These are phyloP conservation scores for Lasiosphaeria miniovina DNA, from an alignment of 495 filamentous ascomycete species.

Conservation along the genomic window DNA sequence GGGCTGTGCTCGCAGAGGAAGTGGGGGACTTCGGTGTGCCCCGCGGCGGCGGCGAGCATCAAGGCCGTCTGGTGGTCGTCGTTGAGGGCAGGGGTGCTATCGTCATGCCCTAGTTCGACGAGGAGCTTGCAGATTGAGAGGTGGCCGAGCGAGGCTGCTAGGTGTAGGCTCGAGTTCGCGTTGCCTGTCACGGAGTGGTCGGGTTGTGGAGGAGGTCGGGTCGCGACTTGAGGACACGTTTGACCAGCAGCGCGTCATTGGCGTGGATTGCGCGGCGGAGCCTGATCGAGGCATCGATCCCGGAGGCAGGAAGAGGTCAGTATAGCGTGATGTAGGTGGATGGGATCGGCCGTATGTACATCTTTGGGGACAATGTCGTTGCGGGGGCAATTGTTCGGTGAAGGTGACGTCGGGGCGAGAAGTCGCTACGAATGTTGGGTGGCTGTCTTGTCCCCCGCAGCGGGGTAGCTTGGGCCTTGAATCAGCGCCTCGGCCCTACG, in stretches of 20 bases:
- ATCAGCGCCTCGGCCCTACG: too few species aligned
- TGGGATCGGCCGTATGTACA: too few species aligned
- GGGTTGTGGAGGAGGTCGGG: conserved; percentile 63
- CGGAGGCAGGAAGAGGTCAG: conserved; percentile 20
- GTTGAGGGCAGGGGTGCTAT: conserved; percentile 61
- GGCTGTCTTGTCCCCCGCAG: too few species aligned
- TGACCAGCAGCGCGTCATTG: conserved; percentile 66
- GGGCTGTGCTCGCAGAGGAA: conserved; percentile 49
- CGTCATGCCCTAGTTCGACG: conserved; percentile 54
- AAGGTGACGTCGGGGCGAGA: too few species aligned
- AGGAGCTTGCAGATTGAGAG: conserved; percentile 57
- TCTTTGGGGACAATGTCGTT: too few species aligned
- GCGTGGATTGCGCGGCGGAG: conserved; percentile 70
- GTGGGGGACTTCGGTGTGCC: conserved; percentile 59
- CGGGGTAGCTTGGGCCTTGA: too few species aligned
- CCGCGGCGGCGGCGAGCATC: conserved; percentile 56
- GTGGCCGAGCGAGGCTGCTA: conserved; percentile 67
- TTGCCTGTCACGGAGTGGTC: conserved; percentile 53
- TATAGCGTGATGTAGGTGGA: too few species aligned
- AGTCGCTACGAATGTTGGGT: too few species aligned
- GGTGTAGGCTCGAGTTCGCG: conserved; percentile 73
- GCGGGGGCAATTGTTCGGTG: too few species aligned
- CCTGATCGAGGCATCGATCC: conserved; percentile 64
- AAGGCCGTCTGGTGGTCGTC: conserved; percentile 69
- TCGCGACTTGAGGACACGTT: conserved; percentile 69